phyloP scores from a whole-genome alignment of 805 yeast genomes.

The Yamadazyma scolyti region DNA sequence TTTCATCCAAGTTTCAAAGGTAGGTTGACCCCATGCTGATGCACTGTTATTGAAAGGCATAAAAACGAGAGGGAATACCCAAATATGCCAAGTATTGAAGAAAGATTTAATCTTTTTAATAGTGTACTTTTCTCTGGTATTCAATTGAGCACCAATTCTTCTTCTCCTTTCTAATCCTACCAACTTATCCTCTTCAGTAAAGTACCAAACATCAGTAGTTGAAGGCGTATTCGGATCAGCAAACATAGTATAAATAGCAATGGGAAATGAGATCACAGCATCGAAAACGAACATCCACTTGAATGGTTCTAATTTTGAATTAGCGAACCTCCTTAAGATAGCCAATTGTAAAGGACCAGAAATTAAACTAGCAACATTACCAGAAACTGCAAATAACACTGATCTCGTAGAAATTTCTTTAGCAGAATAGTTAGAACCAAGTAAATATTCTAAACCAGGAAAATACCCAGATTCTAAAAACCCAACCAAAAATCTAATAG shows the following conservation, averaged over 20 bases:
- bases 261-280: slow-evolving; percentile 29
- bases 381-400: slow-evolving; percentile 27
- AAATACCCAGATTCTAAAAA: slow-evolving; percentile 47
- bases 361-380: slow-evolving; percentile 22
- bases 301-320: slow-evolving; percentile 23
- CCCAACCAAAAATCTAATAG: slow-evolving; percentile 37
- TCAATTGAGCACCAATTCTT: slow-evolving; percentile 38
- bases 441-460: slow-evolving; percentile 57
- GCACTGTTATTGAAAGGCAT: slow-evolving; percentile 33
- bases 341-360: slow-evolving; percentile 33
- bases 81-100: slow-evolving; percentile 49
- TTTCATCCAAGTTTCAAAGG: slow-evolving; percentile 37
- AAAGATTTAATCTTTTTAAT: slow-evolving; percentile 35
- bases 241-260: slow-evolving; percentile 28
- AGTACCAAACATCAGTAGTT: slow-evolving; percentile 31
- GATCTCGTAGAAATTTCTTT: slow-evolving; percentile 26
- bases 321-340: slow-evolving; percentile 19
- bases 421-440: slow-evolving; percentile 28
- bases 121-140: slow-evolving; percentile 39
- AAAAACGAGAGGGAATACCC: slow-evolving; percentile 39
- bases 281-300: slow-evolving; percentile 34
- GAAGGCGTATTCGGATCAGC: slow-evolving; percentile 33
- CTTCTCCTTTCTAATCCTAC: slow-evolving; percentile 47
- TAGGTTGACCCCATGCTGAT: slow-evolving; percentile 31
- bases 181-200: slow-evolving; percentile 27